A percentile compares a stretch with the other conserved stretches of the same genome.
Evolutionary conservation across 2,329 filamentous ascomycete genomes (phyloP).

Genomic region (Xylaria sp.): DNA sequence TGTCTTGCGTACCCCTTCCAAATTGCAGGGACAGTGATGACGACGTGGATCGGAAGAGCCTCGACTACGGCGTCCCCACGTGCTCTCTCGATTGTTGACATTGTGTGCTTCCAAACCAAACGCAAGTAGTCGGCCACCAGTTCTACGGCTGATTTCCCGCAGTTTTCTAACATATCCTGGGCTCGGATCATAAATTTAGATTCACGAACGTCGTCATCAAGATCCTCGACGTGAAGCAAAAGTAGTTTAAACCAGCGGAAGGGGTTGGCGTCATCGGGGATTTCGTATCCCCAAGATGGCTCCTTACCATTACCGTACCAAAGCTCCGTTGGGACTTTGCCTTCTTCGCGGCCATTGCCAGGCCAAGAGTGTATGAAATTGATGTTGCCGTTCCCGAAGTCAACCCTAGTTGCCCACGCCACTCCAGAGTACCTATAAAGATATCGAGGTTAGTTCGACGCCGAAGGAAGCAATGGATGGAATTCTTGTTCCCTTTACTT

Average conservation of each 20-base stretch:
- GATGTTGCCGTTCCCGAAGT: neutral
- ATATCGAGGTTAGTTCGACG: neutral
- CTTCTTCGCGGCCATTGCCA: neutral
- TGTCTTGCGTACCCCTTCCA: slow-evolving; percentile 35
- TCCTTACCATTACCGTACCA: slow-evolving; percentile 19
- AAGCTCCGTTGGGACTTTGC: slow-evolving; percentile 34
- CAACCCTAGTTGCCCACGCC: slow-evolving; percentile 31
- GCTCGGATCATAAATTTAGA: slow-evolving; percentile 15
- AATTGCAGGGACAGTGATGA: slow-evolving; percentile 39
- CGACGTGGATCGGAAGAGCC: slow-evolving; percentile 24
- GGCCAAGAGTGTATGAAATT: slow-evolving; percentile 4
- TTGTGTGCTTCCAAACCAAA: slow-evolving; percentile 34
- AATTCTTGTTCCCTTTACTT: slow-evolving; percentile 3
- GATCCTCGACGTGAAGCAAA: slow-evolving; percentile 29
- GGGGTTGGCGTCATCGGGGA: slow-evolving; percentile 29
- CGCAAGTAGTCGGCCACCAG: slow-evolving; percentile 36
- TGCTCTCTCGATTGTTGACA: slow-evolving; percentile 25
- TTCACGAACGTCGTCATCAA: slow-evolving; percentile 17
- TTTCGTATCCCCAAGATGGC: slow-evolving; percentile 38
- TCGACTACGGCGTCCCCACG: slow-evolving; percentile 24
- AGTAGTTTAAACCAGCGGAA: slow-evolving; percentile 40
- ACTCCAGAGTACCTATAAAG: slow-evolving; percentile 37
- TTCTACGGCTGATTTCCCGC: slow-evolving; percentile 29
- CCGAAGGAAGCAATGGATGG: neutral
- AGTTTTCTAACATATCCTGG: slow-evolving; percentile 14